Evolutionary conservation across 495 filamentous ascomycete genomes (phyloP).

Genomic region (Cairneyella variabilis): DNA sequence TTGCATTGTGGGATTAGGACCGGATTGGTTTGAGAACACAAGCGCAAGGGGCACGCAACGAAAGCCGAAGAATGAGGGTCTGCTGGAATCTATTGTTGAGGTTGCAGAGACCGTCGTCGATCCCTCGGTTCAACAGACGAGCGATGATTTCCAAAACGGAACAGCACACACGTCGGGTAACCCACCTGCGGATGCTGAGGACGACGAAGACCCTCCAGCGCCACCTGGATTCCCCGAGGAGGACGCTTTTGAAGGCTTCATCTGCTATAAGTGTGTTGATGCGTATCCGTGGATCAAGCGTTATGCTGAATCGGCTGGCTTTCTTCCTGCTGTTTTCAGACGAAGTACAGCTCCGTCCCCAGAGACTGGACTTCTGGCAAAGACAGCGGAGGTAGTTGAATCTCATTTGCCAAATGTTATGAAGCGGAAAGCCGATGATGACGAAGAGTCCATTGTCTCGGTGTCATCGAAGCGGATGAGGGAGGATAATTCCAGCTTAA

Average conservation of each 20-base stretch:
- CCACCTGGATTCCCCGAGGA: conserved; percentile 85
- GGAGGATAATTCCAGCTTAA: conserved; percentile 30
- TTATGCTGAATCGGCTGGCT: conserved; percentile 81
- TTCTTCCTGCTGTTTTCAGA: conserved; percentile 64
- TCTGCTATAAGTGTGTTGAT: conserved; percentile 93
- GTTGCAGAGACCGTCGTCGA: conserved; percentile 20
- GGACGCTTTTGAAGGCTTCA: conserved; percentile 80
- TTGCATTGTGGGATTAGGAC: conserved; percentile 77
- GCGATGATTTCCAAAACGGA: conserved; percentile 5
- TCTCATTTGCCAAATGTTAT: conserved; percentile 36
- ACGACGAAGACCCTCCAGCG: conserved; percentile 49
- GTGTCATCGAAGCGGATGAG: conserved; percentile 58
- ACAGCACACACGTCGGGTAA: conserved; percentile 4
- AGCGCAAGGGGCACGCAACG: conserved; percentile 31
- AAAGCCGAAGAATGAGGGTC: conserved; percentile 17
- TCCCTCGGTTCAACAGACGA: conserved; percentile 10
- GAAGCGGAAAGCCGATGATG: conserved; percentile 76
- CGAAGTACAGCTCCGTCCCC: conserved; percentile 24
- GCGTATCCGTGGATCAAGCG: conserved; percentile 87
- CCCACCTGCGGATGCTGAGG: conserved; percentile 21
- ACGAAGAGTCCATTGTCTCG: conserved; percentile 39
- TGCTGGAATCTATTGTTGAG: conserved; percentile 23
- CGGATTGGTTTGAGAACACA: conserved; percentile 51
- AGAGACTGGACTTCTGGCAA: conserved; percentile 14
- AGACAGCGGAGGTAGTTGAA: conserved; percentile 9